Evolutionary conservation across 129 eudicot genomes (phyloP).

Genomic region (Centaurea solstitialis): DNA sequence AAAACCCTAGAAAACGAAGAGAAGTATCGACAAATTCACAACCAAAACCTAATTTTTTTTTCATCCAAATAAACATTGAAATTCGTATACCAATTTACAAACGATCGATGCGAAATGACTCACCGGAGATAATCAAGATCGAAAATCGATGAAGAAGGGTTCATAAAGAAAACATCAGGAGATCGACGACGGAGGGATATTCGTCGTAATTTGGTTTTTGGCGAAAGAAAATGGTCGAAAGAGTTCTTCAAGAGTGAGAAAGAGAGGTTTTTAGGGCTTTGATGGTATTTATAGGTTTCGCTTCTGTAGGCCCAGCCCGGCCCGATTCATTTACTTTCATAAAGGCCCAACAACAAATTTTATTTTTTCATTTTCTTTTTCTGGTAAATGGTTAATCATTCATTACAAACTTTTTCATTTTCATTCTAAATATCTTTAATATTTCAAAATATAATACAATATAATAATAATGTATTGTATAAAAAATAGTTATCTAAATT

Average conservation of each 20-base stretch:
- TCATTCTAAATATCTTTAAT: background rate
- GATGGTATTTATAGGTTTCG: constrained; percentile 33
- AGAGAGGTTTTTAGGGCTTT: constrained; percentile 36
- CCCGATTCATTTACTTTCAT: constrained; percentile 20
- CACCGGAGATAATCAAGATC: constrained; percentile 8
- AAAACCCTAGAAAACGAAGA: background rate
- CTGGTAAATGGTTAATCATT: background rate
- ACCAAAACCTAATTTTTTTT: constrained; percentile 20
- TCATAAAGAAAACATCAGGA: constrained; percentile 3
- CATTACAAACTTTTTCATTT: background rate
- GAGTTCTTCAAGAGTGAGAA: constrained; percentile 21
- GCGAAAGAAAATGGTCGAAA: constrained; percentile 10
- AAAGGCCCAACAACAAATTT: constrained; percentile 22
- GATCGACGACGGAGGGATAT: constrained; percentile 15
- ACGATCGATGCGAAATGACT: constrained; percentile 21
- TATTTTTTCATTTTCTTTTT: background rate
- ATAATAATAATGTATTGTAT: background rate
- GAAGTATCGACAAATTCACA: constrained; percentile 5
- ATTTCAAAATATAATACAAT: background rate
- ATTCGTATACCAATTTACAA: background rate
- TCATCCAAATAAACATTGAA: background rate
- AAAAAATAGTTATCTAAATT: background rate
- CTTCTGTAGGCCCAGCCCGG: constrained; percentile 43
- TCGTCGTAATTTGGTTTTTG: constrained; percentile 10
- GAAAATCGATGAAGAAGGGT: constrained; percentile 11